Percentiles rank a stretch among this genome's conserved stretches.
phyloP scores from a whole-genome alignment of 2,329 filamentous ascomycete species.

The Lecanoromycetidae sp. region DNA sequence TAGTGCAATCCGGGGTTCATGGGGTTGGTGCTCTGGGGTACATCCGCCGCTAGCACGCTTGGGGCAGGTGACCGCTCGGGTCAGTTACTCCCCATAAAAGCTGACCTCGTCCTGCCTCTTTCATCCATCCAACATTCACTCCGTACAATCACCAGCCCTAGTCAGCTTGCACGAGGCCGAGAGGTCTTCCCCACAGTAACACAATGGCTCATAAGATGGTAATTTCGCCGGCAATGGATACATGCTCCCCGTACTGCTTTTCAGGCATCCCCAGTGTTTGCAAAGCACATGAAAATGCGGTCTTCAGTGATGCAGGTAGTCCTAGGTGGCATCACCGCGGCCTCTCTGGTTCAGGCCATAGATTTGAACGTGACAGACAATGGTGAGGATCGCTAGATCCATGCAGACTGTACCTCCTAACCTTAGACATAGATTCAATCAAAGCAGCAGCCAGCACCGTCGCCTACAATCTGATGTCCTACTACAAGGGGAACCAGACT shows the following conservation, averaged over 20 bases:
- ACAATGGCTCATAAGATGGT: neutral
- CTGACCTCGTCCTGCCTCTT: neutral
- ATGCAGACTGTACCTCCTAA: neutral
- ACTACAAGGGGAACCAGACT: constrained; percentile 31
- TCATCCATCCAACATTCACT: neutral
- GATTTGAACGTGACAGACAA: neutral
- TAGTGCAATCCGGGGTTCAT: too few relatives aligned
- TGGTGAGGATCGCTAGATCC: neutral
- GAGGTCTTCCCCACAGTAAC: neutral
- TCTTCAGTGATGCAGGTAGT: neutral
- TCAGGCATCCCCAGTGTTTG: neutral
- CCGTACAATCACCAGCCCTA: neutral
- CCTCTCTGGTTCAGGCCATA: neutral
- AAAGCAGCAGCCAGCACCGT: constrained; percentile 38
- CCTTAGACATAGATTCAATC: constrained; percentile 23
- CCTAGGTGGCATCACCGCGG: neutral
- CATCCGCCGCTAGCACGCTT: too few relatives aligned
- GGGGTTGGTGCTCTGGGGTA: too few relatives aligned
- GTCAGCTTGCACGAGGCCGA: neutral
- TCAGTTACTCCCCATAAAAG: neutral
- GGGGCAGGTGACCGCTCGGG: neutral
- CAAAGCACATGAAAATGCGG: neutral
- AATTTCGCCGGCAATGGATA: neutral
- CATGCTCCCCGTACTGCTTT: neutral
- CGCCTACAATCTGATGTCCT: constrained; percentile 40